Evolutionary conservation across 2,329 filamentous ascomycete species (phyloP).

Genomic region (Arthrobotrys sinensis): DNA sequence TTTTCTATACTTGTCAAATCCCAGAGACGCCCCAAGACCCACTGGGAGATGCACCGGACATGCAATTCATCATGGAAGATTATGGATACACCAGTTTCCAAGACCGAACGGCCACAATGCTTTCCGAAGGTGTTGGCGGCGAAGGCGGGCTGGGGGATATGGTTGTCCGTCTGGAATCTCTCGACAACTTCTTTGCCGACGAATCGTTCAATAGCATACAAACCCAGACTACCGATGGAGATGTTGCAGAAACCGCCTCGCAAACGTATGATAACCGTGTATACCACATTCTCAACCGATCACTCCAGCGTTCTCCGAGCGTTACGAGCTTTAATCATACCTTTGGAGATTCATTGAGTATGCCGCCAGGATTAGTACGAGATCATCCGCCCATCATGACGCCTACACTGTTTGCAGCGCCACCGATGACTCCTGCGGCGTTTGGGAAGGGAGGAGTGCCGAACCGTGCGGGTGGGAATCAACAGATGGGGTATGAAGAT

Average conservation of each 20-base stretch:
- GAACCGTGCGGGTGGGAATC: conserved; percentile 25
- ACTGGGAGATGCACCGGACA: conserved; percentile 77
- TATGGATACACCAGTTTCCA: conserved; percentile 75
- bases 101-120: conserved; percentile 89
- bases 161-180: conserved; percentile 74
- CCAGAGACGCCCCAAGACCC: conserved; percentile 73
- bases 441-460: conserved; percentile 54
- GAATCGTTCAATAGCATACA: conserved; percentile 66
- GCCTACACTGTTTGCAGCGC: conserved; percentile 64
- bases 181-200: conserved; percentile 73
- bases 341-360: conserved; percentile 63
- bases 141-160: conserved; percentile 84
- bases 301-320: conserved; percentile 64
- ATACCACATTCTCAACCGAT: conserved; percentile 64
- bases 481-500: conserved; percentile 29
- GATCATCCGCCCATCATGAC: conserved; percentile 63
- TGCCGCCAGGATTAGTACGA: conserved; percentile 56
- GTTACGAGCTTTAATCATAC: conserved; percentile 64
- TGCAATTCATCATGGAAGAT: conserved; percentile 94
- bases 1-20: conserved; percentile 92
- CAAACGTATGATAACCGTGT: conserved; percentile 64
- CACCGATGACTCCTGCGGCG: conserved; percentile 60
- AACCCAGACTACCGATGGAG: conserved; percentile 61
- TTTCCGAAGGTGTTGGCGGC: conserved; percentile 83
- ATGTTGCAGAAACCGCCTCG: conserved; percentile 63